Percentiles rank a stretch among this genome's conserved stretches.
These are phyloP conservation scores for Aspergillaceae sp. DNA, from an alignment of 2,329 filamentous ascomycete species.

Conservation along the genomic window DNA sequence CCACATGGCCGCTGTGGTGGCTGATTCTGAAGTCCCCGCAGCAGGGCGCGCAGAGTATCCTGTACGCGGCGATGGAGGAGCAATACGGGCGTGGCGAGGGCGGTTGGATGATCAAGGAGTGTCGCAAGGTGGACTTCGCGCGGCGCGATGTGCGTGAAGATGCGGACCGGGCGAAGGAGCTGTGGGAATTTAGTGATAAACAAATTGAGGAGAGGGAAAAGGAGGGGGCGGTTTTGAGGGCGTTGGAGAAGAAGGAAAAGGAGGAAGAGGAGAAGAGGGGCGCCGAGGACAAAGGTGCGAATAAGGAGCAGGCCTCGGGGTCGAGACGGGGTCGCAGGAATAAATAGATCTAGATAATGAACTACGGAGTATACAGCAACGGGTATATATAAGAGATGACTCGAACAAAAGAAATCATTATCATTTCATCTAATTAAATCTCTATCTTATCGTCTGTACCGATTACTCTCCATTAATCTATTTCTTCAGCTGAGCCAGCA, in stretches of 20 bases:
- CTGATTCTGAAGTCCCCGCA: slow-evolving; percentile 75
- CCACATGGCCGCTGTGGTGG: slow-evolving; percentile 76
- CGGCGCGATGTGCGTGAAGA: slow-evolving; percentile 62
- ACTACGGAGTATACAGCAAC: neutral
- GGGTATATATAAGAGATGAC: no score
- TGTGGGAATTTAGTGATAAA: slow-evolving; percentile 85
- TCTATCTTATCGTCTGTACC: slow-evolving; percentile 2
- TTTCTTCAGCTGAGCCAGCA: slow-evolving; percentile 52
- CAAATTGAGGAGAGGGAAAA: slow-evolving; percentile 77
- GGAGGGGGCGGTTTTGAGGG: slow-evolving; percentile 58
- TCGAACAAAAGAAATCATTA: slow-evolving; percentile 22
- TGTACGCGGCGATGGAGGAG: slow-evolving; percentile 78
- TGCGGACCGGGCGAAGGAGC: slow-evolving; percentile 67
- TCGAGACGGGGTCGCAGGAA: slow-evolving; percentile 34
- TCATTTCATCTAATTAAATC: slow-evolving; percentile 25
- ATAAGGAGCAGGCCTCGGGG: slow-evolving; percentile 26
- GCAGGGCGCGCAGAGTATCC: slow-evolving; percentile 76
- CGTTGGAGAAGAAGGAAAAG: slow-evolving; percentile 47
- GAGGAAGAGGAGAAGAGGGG: slow-evolving; percentile 21
- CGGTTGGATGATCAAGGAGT: slow-evolving; percentile 79
- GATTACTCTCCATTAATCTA: slow-evolving; percentile 10
- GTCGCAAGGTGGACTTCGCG: slow-evolving; percentile 63
- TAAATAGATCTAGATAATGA: neutral
- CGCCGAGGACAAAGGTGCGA: slow-evolving; percentile 7
- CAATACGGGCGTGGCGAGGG: slow-evolving; percentile 56